phyloP scores from a whole-genome alignment of 1,284 basidiomycete species.

The Marasmius oreades region DNA sequence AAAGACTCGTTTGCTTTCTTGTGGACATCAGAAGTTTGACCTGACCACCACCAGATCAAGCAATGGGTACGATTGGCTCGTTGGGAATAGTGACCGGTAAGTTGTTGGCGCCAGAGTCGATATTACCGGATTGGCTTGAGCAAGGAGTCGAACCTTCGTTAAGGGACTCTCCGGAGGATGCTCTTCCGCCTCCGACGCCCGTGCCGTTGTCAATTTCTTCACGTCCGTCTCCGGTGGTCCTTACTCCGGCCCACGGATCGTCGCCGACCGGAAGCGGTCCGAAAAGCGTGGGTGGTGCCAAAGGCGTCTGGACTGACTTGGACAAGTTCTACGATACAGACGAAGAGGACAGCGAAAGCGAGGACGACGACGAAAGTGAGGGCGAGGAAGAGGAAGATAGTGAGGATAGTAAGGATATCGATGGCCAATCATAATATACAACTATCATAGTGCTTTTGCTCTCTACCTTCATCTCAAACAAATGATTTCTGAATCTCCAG shows the following conservation, averaged over 20 bases:
- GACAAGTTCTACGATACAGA: slow-evolving; percentile 66
- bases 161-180: slow-evolving; percentile 57
- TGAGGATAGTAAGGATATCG: slow-evolving; percentile 26
- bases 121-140: slow-evolving; percentile 62
- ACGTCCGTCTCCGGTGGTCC: slow-evolving; percentile 37
- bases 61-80: slow-evolving; percentile 50
- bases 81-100: slow-evolving; percentile 54
- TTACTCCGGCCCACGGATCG: slow-evolving; percentile 47
- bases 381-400: slow-evolving; percentile 30
- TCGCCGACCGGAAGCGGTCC: slow-evolving; percentile 36
- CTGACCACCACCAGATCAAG: slow-evolving; percentile 32
- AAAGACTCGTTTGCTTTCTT: neutral
- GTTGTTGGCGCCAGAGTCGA: slow-evolving; percentile 36
- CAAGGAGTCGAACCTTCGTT: slow-evolving; percentile 53
- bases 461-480: neutral
- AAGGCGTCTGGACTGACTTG: slow-evolving; percentile 54
- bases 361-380: slow-evolving; percentile 24
- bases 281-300: slow-evolving; percentile 29
- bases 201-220: slow-evolving; percentile 38
- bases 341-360: slow-evolving; percentile 29
- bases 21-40: slow-evolving; percentile 4
- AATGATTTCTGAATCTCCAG: neutral
- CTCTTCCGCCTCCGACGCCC: slow-evolving; percentile 26
- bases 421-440: no score
- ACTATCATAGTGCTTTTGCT: no score